A percentile compares a stretch with the other conserved stretches of the same genome.
Evolutionary conservation across 495 filamentous ascomycete species (phyloP).

Genomic region (Aspergillus sclerotiicarbonarius): DNA sequence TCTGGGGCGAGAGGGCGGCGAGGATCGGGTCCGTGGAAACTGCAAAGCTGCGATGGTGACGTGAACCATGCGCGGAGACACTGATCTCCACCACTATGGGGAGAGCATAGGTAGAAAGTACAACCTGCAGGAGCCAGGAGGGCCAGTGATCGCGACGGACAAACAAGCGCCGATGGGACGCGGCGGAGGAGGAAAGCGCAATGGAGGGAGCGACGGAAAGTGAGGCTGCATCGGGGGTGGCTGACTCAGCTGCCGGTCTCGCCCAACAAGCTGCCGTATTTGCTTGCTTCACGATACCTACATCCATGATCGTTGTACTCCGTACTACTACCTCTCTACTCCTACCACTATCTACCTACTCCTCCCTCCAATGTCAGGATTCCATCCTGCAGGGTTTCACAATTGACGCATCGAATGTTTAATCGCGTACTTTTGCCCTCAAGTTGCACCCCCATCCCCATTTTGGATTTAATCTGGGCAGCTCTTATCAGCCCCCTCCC

Average conservation of each 20-base stretch:
- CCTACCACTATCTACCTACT: no score
- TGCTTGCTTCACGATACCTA: not conserved
- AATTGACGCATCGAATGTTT: no score
- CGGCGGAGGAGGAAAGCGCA: no score
- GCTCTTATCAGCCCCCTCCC: not conserved
- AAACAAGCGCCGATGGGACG: not conserved
- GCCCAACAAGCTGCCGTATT: not conserved
- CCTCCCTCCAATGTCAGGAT: no score
- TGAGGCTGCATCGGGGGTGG: not conserved
- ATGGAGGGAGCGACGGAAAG: no score
- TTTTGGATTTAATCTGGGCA: not conserved
- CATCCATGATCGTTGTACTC: no score
- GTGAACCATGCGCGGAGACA: slow-evolving; percentile 8
- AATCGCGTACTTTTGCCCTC: no score
- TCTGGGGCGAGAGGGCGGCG: not conserved
- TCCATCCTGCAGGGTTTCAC: no score
- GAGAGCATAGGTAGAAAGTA: not conserved
- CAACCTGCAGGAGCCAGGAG: slow-evolving; percentile 1
- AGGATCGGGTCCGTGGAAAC: not conserved
- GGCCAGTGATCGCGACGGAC: not conserved
- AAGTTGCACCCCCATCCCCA: not conserved
- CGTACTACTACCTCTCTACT: no score
- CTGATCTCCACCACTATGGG: slow-evolving; percentile 6
- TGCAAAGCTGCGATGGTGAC: not conserved
- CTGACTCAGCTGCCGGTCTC: not conserved